A percentile compares a stretch with the other conserved stretches of the same genome.
phyloP scores from a whole-genome alignment of 179 eudicot genomes.

The Carnegiea gigantea region DNA sequence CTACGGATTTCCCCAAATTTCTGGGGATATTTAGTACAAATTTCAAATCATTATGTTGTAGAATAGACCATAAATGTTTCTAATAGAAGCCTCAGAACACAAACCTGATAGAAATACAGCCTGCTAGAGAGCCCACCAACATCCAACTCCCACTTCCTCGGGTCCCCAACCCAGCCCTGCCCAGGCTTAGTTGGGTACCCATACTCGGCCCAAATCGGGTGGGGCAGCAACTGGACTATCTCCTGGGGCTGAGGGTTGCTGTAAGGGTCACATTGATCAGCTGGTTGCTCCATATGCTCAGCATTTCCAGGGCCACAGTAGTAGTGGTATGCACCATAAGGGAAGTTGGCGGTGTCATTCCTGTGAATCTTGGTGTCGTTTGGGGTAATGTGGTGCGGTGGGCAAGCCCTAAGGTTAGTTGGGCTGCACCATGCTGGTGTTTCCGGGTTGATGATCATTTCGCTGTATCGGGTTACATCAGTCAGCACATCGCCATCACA shows the following conservation, averaged over 20 bases:
- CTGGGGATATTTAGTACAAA: no score
- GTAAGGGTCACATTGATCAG: slow-evolving; percentile 60
- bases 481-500: slow-evolving; percentile 67
- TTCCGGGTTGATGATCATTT: slow-evolving; percentile 73
- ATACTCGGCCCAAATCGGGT: slow-evolving; percentile 65
- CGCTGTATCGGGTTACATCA: slow-evolving; percentile 69
- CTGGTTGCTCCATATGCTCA: slow-evolving; percentile 41
- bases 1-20: no score
- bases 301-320: slow-evolving; percentile 80
- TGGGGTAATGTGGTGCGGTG: slow-evolving; percentile 65
- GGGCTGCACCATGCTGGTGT: slow-evolving; percentile 59
- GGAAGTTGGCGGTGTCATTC: slow-evolving; percentile 55
- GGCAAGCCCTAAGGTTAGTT: slow-evolving; percentile 42
- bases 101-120: slow-evolving; percentile 69
- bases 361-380: slow-evolving; percentile 44
- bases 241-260: slow-evolving; percentile 83
- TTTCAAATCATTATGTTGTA: no score
- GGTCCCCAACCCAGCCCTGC: slow-evolving; percentile 69
- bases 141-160: slow-evolving; percentile 65
- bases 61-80: no score
- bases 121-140: slow-evolving; percentile 65
- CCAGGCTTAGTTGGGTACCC: slow-evolving; percentile 65
- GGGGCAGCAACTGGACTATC: slow-evolving; percentile 65
- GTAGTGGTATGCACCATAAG: slow-evolving; percentile 65
- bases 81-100: background rate